A percentile compares a stretch with the other conserved stretches of the same genome.
These are phyloP conservation scores for Fusarium devonianum DNA, from an alignment of 2,329 filamentous ascomycete species.

Conservation along the genomic window DNA sequence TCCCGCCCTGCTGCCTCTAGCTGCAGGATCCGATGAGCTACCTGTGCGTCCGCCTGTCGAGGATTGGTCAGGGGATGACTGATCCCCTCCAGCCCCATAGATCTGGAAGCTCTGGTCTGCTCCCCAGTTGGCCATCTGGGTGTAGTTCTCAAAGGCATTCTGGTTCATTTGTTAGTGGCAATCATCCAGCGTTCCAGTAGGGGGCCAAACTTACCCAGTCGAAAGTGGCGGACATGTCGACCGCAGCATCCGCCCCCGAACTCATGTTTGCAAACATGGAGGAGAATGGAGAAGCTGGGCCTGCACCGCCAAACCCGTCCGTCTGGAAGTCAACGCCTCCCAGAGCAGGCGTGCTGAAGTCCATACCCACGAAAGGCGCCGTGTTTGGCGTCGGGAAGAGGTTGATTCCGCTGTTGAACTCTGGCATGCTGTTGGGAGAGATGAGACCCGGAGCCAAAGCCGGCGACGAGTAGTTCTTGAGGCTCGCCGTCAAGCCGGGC, in stretches of 20 bases:
- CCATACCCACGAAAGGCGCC: slow-evolving; percentile 53
- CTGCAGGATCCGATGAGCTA: slow-evolving; percentile 19
- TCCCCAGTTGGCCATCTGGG: slow-evolving; percentile 61
- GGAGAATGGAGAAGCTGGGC: slow-evolving; percentile 55
- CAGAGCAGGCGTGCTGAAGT: slow-evolving; percentile 49
- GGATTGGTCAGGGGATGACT: slow-evolving; percentile 40
- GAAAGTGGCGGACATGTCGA: slow-evolving; percentile 60
- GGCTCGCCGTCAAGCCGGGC: slow-evolving; percentile 45
- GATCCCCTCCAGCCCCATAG: slow-evolving; percentile 48
- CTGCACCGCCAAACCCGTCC: slow-evolving; percentile 42
- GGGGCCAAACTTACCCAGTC: slow-evolving; percentile 60
- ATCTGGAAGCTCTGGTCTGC: slow-evolving; percentile 61
- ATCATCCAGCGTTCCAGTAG: background rate
- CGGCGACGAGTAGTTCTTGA: slow-evolving; percentile 49
- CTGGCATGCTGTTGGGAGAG: slow-evolving; percentile 37
- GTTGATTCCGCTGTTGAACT: slow-evolving; percentile 40
- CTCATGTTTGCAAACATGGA: slow-evolving; percentile 60
- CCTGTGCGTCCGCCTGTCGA: slow-evolving; percentile 34
- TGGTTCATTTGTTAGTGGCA: slow-evolving; percentile 44
- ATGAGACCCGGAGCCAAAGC: slow-evolving; percentile 38
- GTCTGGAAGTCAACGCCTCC: slow-evolving; percentile 44
- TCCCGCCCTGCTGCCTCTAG: slow-evolving; percentile 7
- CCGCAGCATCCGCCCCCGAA: slow-evolving; percentile 34
- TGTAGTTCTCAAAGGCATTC: slow-evolving; percentile 65
- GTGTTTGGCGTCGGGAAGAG: slow-evolving; percentile 50